Base-by-base conservation (phyloP, 1,284 basidiomycete species). In the Mycena citricolor region DNA sequence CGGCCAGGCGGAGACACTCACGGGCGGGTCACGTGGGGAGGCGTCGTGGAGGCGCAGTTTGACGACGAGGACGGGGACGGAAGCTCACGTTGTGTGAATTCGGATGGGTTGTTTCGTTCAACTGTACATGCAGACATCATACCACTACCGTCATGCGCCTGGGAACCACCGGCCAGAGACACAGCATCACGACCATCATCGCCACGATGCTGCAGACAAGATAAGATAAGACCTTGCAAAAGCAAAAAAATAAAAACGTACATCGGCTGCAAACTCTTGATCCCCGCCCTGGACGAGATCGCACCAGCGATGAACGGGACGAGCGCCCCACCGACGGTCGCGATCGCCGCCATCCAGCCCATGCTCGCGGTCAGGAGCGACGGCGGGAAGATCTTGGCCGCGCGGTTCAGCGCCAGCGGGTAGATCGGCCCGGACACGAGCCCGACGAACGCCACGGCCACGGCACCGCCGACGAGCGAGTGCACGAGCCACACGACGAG, bases 291-390 rank as follows among this genome's bases (percentile, higher is more conserved):
- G 14, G 66, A 65, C 2, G 79, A 76, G 14, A 83, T 65, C 1
- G 72, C 70, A 21, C 79, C 80, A 2, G 76, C 76, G 30, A 79
- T 64, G 58, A 81, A 81, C 2, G 80, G 79, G 17, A 81, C 54
- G 17, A 73, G 44, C 0, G 79, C 79, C 8, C 70, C 72, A 5
- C 80, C 77, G 3, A 73, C 70, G 48, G 74, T 72, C 2, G 79
- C 76, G 37, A 78, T 66, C 12, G 72, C 73, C 21, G 72, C 68
- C 42, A 82, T 79, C 74, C 76, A 82, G 3, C 77, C 77, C 32
- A 82, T 76, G 29, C 66, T 37, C 1, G 39, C 47, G 2, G 55
- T 54, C 19, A 56, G 48, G 14, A 56, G 44, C 45, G 47, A 52
- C 5, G 45, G 45, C 16, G 52, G 53, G 13, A 56, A 51, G 24